Evolutionary conservation across 2,329 filamentous ascomycete genomes (phyloP), one percentile per base, ranked within the genome.

Genomic region (Penicillium hordei): DNA sequence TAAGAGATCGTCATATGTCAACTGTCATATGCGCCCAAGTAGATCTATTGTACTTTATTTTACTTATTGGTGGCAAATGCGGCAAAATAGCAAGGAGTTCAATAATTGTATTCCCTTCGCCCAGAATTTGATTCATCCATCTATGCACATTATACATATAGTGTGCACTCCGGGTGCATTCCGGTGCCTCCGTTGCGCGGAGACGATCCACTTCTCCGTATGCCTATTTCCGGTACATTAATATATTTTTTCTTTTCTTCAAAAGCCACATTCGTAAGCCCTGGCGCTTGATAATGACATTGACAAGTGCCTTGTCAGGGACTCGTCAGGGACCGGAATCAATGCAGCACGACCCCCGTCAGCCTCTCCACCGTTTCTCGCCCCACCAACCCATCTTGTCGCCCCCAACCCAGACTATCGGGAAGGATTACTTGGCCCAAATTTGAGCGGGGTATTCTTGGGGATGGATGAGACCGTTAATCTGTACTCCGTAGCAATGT

Each of bases 61-160:
- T 15, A 21, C 10, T 19, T 12, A 17, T 15, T 42, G 17, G 23
- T 19, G 48, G 25, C 10, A 51, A 21, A 27, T 17, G 25, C 9
- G 29, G 33, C 4, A 40, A 33, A 40, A 45, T 56, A 12, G 52
- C 38, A 49, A 55, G 52, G 45, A 50, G 45, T 55, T 31, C 52
- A 50, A 55, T 55, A 34, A 55, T 50, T 49, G 52, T 34, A 12
- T 10, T 10, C 34, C 17, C 17, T 19, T 38, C 5, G 3, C 8
- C 10, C 4, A n/a, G 15, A 36, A 38, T 3, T 10, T 10, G 34
- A 38, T 38, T 19, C 8, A 38, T 42, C 23, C 21, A 43, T n/a
- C n/a, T 25, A 25, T 43, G 40, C 21, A 27, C 27, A 27, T 8
- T 9, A 8, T 27, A 8, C 25, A 29, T 29, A 12, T 3, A 31